phyloP scores from a whole-genome alignment of 805 yeast species.

The Wilhelminamyces savonicus region DNA sequence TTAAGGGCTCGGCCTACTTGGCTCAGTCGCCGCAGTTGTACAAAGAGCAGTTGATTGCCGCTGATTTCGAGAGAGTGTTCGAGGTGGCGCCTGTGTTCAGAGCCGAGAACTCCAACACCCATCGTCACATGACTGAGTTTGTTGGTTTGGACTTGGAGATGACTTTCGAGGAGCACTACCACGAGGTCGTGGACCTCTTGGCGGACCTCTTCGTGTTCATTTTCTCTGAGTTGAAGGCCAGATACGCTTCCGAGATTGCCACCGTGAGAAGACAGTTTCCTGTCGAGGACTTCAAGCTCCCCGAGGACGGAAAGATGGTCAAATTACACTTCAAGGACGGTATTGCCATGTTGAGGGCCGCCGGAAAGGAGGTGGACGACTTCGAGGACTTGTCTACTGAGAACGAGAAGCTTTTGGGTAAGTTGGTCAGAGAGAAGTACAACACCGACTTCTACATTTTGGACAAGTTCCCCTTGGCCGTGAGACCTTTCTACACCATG shows the following conservation, averaged over 20 bases:
- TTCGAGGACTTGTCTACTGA: slow-evolving; percentile 90
- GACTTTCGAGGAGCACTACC: slow-evolving; percentile 97
- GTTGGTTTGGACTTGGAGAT: slow-evolving; percentile 96
- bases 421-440: slow-evolving; percentile 84
- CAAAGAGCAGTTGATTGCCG: slow-evolving; percentile 96
- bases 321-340: slow-evolving; percentile 88
- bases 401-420: slow-evolving; percentile 90
- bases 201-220: slow-evolving; percentile 80
- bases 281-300: slow-evolving; percentile 94
- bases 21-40: slow-evolving; percentile 98
- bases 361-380: slow-evolving; percentile 81
- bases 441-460: slow-evolving; percentile 96
- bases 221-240: slow-evolving; percentile 71
- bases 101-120: slow-evolving; percentile 91
- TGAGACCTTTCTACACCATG: slow-evolving; percentile 99
- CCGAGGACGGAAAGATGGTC: slow-evolving; percentile 91
- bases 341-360: slow-evolving; percentile 74
- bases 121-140: slow-evolving; percentile 99
- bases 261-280: slow-evolving; percentile 92
- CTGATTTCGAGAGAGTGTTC: slow-evolving; percentile 93
- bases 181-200: slow-evolving; percentile 67
- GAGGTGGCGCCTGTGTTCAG: slow-evolving; percentile 98
- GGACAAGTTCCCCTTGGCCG: slow-evolving; percentile 95
- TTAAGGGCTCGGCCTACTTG: slow-evolving; percentile 85
- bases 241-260: slow-evolving; percentile 81